Evolutionary conservation across 805 yeast genomes (phyloP).

Genomic region (Vanderwaltozyma polyspora): DNA sequence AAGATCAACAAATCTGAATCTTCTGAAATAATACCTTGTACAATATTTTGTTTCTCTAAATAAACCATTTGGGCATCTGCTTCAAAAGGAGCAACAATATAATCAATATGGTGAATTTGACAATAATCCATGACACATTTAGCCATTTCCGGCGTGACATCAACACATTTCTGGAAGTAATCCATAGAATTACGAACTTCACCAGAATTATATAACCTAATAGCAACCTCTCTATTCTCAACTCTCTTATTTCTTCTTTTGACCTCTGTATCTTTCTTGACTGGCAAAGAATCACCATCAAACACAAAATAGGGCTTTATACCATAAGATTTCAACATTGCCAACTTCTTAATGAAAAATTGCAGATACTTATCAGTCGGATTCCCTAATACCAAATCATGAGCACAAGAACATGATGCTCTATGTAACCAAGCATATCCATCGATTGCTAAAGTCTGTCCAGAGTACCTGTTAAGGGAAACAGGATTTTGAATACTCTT

Average conservation of each 20-base stretch:
- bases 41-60: constrained; percentile 60
- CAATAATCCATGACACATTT: constrained; percentile 68
- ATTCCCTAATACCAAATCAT: constrained; percentile 58
- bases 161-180: constrained; percentile 67
- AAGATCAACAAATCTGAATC: constrained; percentile 88
- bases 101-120: constrained; percentile 44
- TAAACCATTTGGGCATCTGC: constrained; percentile 97
- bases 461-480: constrained; percentile 49
- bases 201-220: constrained; percentile 40
- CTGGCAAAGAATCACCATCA: constrained; percentile 82
- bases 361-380: constrained; percentile 67
- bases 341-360: constrained; percentile 55
- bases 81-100: constrained; percentile 93
- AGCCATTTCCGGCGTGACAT: constrained; percentile 86
- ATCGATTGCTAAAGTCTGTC: constrained; percentile 81
- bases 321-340: constrained; percentile 52
- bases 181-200: constrained; percentile 51
- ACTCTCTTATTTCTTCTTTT: constrained; percentile 50
- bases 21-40: constrained; percentile 82
- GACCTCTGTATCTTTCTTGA: constrained; percentile 61
- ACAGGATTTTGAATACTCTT: constrained; percentile 59
- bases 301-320: constrained; percentile 81
- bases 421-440: constrained; percentile 95
- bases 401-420: constrained; percentile 72
- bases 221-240: constrained; percentile 48